Base-by-base conservation (phyloP, 2,329 filamentous ascomycete species). In the Hypoxylon sp. region DNA sequence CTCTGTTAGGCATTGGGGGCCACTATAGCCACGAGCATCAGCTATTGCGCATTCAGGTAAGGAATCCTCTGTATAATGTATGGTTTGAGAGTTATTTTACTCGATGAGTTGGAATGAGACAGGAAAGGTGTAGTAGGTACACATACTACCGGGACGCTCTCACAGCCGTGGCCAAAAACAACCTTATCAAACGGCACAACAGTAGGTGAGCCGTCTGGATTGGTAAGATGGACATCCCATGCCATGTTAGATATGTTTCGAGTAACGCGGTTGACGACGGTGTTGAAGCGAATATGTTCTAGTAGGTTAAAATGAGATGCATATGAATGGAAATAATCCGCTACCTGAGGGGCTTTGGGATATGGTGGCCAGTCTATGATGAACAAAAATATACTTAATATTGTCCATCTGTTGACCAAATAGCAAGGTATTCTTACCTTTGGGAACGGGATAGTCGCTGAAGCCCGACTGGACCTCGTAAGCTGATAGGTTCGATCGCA, bases 211-310 rank as follows among this genome's bases (percentile, higher is more conserved):
- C 59, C 59, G 4, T 50, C 45, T 19, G 19, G 7, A 21, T 45
- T 46, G 4, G 55, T 55, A 27, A 61, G 36, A 12, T 62, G 47
- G 6, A 62, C 44, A 34, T 63, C 47, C 59, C 59, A 62, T 5
- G 16, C 30, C n/a, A 44, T 34, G 12, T 59, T 40, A 13, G 51
- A 37, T 13, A 21, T 12, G 16, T 60, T 60, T 20, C 60, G 59
- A 36, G 34, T 56, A 6, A 60, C 50, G 19, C 16, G 54, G 4
- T 21, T 57, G 6, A 62, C 59, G 1, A 50, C 61, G 6, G 47
- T 61, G 9, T 46, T 32, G 34, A 61, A 60, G 15, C 49, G 47
- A 8, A 60, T 15, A 23, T 59, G 49, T n/a, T 38, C 30, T 9
- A 41, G 41, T 27, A 63, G 29, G 15, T 56, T 43, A 35, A 62